Conservation (phyloP, 2,329 filamentous ascomycete species). For the Ceratocystis albifundus region DNA sequence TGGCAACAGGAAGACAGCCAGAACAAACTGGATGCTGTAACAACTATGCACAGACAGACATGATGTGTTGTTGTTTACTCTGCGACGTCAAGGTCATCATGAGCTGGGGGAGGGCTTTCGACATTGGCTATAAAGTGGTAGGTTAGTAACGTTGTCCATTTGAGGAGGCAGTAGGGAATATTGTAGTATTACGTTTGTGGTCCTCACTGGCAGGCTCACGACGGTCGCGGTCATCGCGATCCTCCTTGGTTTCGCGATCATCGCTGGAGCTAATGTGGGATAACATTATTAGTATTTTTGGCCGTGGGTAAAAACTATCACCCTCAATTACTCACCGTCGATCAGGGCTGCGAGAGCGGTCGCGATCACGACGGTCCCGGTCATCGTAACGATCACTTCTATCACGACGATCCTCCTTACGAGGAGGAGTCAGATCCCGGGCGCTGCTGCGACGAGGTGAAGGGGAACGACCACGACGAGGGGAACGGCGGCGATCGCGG, state of each 20-base stretch:
- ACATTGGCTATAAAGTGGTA: constrained; percentile 27
- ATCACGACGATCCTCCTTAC: constrained; percentile 77
- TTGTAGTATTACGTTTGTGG: constrained; percentile 58
- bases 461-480: constrained; percentile 58
- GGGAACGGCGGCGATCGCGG: constrained; percentile 53
- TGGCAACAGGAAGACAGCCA: background rate
- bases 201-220: constrained; percentile 81
- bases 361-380: constrained; percentile 60
- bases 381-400: constrained; percentile 63
- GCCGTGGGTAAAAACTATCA: background rate
- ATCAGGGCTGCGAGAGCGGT: constrained; percentile 62
- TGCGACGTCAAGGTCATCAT: constrained; percentile 92
- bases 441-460: constrained; percentile 66
- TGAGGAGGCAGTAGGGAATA: constrained; percentile 7
- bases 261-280: constrained; percentile 32
- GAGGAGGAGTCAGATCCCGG: constrained; percentile 65
- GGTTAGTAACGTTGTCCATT: background rate
- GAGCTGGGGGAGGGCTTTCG: constrained; percentile 69
- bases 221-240: constrained; percentile 60
- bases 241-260: constrained; percentile 45
- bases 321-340: constrained; percentile 36
- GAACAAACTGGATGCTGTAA: background rate
- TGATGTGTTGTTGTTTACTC: constrained; percentile 41
- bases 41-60: background rate
- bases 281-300: constrained; percentile 17